Evolutionary conservation across 495 filamentous ascomycete genomes (phyloP).

Genomic region (Penicilliopsis zonata): DNA sequence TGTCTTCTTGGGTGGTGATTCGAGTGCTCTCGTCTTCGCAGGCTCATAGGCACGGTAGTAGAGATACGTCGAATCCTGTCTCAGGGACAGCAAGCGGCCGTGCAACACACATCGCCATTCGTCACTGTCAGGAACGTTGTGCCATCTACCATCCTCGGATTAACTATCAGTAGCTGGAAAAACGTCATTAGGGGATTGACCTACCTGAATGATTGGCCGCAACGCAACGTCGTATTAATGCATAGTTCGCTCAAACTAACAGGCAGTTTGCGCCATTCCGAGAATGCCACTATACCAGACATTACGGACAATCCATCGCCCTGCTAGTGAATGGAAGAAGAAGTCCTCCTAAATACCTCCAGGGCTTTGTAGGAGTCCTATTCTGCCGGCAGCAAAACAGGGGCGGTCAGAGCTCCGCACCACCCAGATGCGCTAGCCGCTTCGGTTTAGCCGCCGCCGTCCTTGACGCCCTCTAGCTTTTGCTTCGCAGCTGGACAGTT

Average conservation of each 20-base stretch:
- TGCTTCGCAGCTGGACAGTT: too few relatives aligned
- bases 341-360: not conserved
- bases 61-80: slow-evolving; percentile 66
- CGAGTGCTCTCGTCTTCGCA: slow-evolving; percentile 3
- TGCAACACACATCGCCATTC: slow-evolving; percentile 89
- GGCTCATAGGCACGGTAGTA: slow-evolving; percentile 67
- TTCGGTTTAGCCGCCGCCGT: slow-evolving; percentile 5
- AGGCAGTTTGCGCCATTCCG: slow-evolving; percentile 73
- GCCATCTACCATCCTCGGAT: slow-evolving; percentile 51
- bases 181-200: not conserved
- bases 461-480: slow-evolving; percentile 6
- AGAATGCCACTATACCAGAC: slow-evolving; percentile 21
- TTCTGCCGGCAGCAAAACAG: slow-evolving; percentile 13
- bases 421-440: slow-evolving; percentile 5
- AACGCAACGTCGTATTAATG: slow-evolving; percentile 81
- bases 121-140: slow-evolving; percentile 53
- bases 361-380: not conserved
- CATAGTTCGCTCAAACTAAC: slow-evolving; percentile 72
- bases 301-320: slow-evolving; percentile 6
- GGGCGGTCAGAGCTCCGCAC: slow-evolving; percentile 15
- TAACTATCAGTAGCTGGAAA: slow-evolving; percentile 1
- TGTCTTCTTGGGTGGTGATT: slow-evolving; percentile 17
- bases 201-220: slow-evolving; percentile 79
- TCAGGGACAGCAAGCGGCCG: slow-evolving; percentile 72
- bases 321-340: not conserved